A percentile compares a stretch with the other conserved stretches of the same genome.
phyloP scores from a whole-genome alignment of 1,284 basidiomycete species.

The Flammula alnicola region DNA sequence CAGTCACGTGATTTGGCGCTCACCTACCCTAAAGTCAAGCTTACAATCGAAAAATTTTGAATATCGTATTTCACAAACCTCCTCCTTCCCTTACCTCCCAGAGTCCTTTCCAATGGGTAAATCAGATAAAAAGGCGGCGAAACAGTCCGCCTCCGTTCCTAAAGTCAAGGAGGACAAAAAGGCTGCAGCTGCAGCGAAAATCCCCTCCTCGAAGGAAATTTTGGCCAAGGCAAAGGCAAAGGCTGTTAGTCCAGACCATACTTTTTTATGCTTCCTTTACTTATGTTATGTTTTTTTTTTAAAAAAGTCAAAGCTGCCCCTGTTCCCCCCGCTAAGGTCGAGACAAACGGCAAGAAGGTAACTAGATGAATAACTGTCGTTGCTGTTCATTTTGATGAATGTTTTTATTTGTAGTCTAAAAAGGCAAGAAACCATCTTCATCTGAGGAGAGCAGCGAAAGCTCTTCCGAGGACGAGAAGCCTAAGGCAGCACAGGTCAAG shows the following conservation, averaged over 20 bases:
- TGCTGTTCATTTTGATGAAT: slow-evolving; percentile 7
- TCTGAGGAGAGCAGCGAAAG: slow-evolving; percentile 43
- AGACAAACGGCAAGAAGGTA: slow-evolving; percentile 45
- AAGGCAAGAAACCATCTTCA: slow-evolving; percentile 31
- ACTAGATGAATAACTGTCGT: slow-evolving; percentile 7
- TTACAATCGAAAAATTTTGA: slow-evolving; percentile 32
- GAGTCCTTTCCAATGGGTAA: slow-evolving; percentile 48
- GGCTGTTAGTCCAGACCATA: slow-evolving; percentile 24
- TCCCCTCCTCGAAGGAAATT: slow-evolving; percentile 39
- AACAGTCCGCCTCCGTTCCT: slow-evolving; percentile 38
- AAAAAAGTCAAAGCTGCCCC: slow-evolving; percentile 15
- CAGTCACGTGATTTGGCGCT: slow-evolving; percentile 26
- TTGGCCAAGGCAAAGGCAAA: slow-evolving; percentile 41
- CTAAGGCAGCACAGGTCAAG: slow-evolving; percentile 50
- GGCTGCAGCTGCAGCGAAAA: slow-evolving; percentile 30
- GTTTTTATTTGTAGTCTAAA: slow-evolving; percentile 7
- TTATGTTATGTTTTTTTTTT: slow-evolving; percentile 1
- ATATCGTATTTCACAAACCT: slow-evolving; percentile 17
- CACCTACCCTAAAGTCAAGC: slow-evolving; percentile 39
- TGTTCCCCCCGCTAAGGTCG: slow-evolving; percentile 34
- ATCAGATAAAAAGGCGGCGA: slow-evolving; percentile 49
- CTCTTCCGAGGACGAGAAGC: slow-evolving; percentile 47
- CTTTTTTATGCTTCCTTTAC: slow-evolving; percentile 14
- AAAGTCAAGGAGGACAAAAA: slow-evolving; percentile 46
- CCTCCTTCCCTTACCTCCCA: slow-evolving; percentile 13